These are phyloP conservation scores for Aspergillus sp. DNA, from an alignment of 2,329 filamentous ascomycete genomes.

Conservation along the genomic window DNA sequence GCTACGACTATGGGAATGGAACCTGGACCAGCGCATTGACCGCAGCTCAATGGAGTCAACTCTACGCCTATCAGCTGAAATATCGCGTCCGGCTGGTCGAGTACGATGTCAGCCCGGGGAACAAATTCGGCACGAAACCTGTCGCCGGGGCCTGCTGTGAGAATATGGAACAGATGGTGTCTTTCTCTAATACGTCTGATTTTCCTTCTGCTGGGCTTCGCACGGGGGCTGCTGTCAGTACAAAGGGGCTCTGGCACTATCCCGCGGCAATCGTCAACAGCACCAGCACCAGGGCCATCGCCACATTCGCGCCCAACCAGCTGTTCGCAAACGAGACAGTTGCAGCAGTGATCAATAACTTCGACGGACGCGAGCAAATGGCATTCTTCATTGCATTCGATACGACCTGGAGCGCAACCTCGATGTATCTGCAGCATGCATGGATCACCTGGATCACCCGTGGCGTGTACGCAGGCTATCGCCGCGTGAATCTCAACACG, in stretches of 20 bases:
- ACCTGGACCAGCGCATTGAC: slow-evolving; percentile 60
- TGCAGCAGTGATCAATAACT: slow-evolving; percentile 65
- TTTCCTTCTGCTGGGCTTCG: slow-evolving; percentile 62
- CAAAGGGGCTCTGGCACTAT: slow-evolving; percentile 62
- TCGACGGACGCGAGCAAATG: slow-evolving; percentile 63
- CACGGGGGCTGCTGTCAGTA: slow-evolving; percentile 54
- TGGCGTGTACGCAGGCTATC: slow-evolving; percentile 60
- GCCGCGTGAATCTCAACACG: slow-evolving; percentile 59
- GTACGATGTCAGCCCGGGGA: slow-evolving; percentile 60
- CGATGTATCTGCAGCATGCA: slow-evolving; percentile 64
- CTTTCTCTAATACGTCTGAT: slow-evolving; percentile 56
- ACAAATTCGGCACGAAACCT: slow-evolving; percentile 51
- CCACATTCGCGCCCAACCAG: slow-evolving; percentile 55
- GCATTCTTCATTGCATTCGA: slow-evolving; percentile 63
- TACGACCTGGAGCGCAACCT: slow-evolving; percentile 57
- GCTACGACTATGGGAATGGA: slow-evolving; percentile 55
- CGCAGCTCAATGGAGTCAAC: slow-evolving; percentile 57
- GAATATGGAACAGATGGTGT: slow-evolving; percentile 57
- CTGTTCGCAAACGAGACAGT: slow-evolving; percentile 46
- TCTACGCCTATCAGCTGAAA: slow-evolving; percentile 62
- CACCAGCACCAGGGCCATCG: slow-evolving; percentile 58
- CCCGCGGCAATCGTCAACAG: slow-evolving; percentile 61
- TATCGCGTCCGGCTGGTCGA: slow-evolving; percentile 67
- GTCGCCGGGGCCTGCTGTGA: slow-evolving; percentile 52
- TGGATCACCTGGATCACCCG: slow-evolving; percentile 67